phyloP scores from a whole-genome alignment of 495 filamentous ascomycete species.

The Tuber aestivum region DNA sequence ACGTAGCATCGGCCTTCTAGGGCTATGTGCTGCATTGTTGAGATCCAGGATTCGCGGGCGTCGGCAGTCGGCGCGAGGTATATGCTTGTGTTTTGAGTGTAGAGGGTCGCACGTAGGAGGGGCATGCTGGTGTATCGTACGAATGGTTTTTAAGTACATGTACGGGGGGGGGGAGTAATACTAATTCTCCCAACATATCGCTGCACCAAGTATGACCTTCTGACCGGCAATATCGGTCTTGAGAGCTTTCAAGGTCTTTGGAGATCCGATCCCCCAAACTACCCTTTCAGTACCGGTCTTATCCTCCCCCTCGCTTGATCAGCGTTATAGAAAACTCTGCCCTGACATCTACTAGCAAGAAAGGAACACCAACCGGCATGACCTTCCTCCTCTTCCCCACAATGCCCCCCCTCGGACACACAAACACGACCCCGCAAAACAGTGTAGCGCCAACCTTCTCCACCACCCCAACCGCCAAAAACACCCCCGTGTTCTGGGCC shows the following conservation, averaged over 20 bases:
- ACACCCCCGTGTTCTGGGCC: conserved; percentile 68
- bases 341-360: background rate
- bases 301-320: conserved; percentile 26
- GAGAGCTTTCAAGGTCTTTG: conserved; percentile 72
- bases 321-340: background rate
- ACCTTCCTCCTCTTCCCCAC: conserved; percentile 90
- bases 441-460: conserved; percentile 74
- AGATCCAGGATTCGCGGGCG: conserved; percentile 72
- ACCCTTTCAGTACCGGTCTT: conserved; percentile 72
- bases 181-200: conserved; percentile 97
- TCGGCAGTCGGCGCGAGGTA: conserved; percentile 93
- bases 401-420: conserved; percentile 64
- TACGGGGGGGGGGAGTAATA: conserved; percentile 1
- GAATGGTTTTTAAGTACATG: background rate
- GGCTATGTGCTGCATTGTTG: conserved; percentile 73
- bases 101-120: conserved; percentile 69
- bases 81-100: conserved; percentile 85
- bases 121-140: conserved; percentile 57
- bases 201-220: conserved; percentile 69
- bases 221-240: conserved; percentile 74
- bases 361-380: conserved; percentile 60
- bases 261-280: conserved; percentile 83
- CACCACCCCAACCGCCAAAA: conserved; percentile 71
- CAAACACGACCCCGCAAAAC: conserved; percentile 79
- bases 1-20: conserved; percentile 80